Base-by-base conservation (phyloP, 2,329 filamentous ascomycete species). In the Pleurostoma richardsiae region DNA sequence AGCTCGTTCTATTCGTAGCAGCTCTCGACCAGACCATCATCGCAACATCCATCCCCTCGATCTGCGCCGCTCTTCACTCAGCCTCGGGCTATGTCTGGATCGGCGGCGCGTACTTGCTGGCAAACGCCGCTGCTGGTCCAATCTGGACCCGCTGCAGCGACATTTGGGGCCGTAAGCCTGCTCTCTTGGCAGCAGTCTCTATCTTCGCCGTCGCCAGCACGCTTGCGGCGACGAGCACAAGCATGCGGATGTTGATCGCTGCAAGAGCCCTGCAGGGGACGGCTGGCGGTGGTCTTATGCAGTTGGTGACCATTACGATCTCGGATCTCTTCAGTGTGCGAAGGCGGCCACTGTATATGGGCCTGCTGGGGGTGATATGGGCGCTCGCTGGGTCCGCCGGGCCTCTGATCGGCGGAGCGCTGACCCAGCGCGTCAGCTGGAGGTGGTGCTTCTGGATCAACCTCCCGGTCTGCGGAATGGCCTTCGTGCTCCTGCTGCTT, bases 51-150 rank as follows among this genome's bases (percentile, higher is more conserved):
- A 69, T 77, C 28, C 74, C 75, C 1, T 71, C 70, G 0, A 78
- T 79, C 42, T 65, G 68, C 8, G 56, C 59, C 3, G 65, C 78
- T 27, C 65, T 84, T 4, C 61, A 74, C 39, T 81, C 77, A 5
- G 52, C 55, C 3, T 66, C 74, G 5, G 79, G 79, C 7, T 86
- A 85, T 59, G 76, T 77, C 11, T 86, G 82, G 83, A 80, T 86
- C 44, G 82, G 82, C 2, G 77, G 75, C 26, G 79, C 82, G 2
- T 86, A 82, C 56, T 62, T 85, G 0, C 73, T 86, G 5, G 80
- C 79, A 8, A 79, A 77, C 54, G 77, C 80, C 0, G 78, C 80
- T 0, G 68, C 70, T 0, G 73, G 71, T 0, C 80, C 82, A 2
- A 75, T 82, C 46, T 85, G 81, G 81, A 79, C 77, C 1, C 69